Percentiles rank a stretch among this genome's conserved stretches.
These are phyloP conservation scores for Barbarea vulgaris DNA, from an alignment of 345 rosid genomes.

Conservation along the genomic window DNA sequence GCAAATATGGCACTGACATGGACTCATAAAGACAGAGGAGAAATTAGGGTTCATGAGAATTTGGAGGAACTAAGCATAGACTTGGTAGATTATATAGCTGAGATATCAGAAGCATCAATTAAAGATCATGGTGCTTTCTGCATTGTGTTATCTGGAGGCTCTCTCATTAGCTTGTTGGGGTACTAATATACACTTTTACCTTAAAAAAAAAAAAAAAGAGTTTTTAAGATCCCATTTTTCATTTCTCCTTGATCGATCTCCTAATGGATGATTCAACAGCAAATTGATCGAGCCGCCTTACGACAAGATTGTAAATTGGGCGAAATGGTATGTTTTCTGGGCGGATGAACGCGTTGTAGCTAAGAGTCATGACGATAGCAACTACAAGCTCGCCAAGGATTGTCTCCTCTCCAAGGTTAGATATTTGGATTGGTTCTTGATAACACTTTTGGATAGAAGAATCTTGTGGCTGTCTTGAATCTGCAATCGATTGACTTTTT, in stretches of 20 bases:
- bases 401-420: constrained; percentile 72
- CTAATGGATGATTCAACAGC: constrained; percentile 52
- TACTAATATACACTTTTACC: constrained; percentile 39
- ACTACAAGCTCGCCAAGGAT: constrained; percentile 85
- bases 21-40: constrained; percentile 62
- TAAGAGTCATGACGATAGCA: constrained; percentile 80
- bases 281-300: constrained; percentile 83
- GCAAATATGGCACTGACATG: constrained; percentile 68
- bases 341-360: constrained; percentile 85
- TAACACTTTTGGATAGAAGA: neutral
- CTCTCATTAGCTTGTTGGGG: constrained; percentile 79
- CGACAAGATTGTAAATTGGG: constrained; percentile 86
- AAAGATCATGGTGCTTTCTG: constrained; percentile 83
- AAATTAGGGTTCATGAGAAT: constrained; percentile 75
- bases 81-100: constrained; percentile 87
- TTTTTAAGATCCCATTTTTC: neutral
- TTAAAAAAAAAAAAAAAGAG: neutral
- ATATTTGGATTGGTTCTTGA: neutral
- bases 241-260: neutral
- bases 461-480: constrained; percentile 2
- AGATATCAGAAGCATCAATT: constrained; percentile 77
- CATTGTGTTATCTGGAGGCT: constrained; percentile 87
- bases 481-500: constrained; percentile 26
- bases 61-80: constrained; percentile 68
- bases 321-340: constrained; percentile 86